These are phyloP conservation scores for Selenicereus undatus DNA, from an alignment of 148 eudicot species.

Conservation along the genomic window DNA sequence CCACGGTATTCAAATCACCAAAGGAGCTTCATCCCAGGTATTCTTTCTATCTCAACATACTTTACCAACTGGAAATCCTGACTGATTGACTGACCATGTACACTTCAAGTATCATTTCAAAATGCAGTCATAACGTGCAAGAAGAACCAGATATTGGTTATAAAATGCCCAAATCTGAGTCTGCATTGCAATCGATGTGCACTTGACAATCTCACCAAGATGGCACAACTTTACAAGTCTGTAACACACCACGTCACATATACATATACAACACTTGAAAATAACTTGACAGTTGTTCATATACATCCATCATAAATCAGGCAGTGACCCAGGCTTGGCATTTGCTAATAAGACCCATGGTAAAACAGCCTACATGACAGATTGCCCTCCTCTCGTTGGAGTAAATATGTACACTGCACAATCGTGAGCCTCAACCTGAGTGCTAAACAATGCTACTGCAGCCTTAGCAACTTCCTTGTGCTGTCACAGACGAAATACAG, in stretches of 20 bases:
- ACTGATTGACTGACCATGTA: not conserved
- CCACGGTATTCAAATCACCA: no score
- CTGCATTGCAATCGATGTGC: not conserved
- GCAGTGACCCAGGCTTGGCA: not conserved
- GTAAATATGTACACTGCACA: constrained; percentile 79
- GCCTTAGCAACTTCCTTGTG: constrained; percentile 49
- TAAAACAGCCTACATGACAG: constrained; percentile 22
- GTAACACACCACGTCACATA: not conserved
- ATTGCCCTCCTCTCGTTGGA: constrained; percentile 32
- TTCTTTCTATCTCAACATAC: not conserved
- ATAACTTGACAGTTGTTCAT: not conserved
- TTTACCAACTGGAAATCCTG: not conserved
- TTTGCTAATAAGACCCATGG: not conserved
- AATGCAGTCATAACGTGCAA: not conserved
- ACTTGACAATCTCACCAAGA: not conserved
- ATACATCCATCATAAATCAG: not conserved
- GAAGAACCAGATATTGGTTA: not conserved
- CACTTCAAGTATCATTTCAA: not conserved
- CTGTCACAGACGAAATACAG: constrained; percentile 34
- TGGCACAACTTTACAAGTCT: not conserved
- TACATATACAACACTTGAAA: not conserved
- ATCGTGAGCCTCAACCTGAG: constrained; percentile 57
- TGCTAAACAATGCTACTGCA: constrained; percentile 49
- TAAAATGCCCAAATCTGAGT: not conserved
- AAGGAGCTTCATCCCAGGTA: not conserved